A percentile compares a stretch with the other conserved stretches of the same genome.
Evolutionary conservation across 345 rosid genomes (phyloP).

Genomic region (Geranium rotundifolium): DNA sequence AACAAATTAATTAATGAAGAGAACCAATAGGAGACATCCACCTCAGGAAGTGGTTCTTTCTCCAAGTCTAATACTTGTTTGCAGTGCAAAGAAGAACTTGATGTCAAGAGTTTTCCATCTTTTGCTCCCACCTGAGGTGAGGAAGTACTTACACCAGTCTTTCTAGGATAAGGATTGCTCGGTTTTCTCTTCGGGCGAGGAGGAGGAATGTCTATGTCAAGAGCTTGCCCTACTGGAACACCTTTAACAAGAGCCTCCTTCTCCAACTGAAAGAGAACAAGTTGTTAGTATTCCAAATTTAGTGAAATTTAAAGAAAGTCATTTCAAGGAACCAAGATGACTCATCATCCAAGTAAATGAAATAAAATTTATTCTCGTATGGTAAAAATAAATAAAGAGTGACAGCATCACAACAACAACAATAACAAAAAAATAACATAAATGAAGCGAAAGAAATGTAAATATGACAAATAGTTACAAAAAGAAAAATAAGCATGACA

Average conservation of each 20-base stretch:
- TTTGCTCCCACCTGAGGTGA: conserved; percentile 24
- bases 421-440: neutral
- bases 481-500: neutral
- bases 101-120: conserved; percentile 36
- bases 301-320: neutral
- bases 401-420: neutral
- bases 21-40: conserved; percentile 8
- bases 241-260: conserved; percentile 91
- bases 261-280: conserved; percentile 54
- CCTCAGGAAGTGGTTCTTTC: conserved; percentile 41
- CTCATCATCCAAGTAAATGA: too few relatives aligned
- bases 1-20: conserved; percentile 2
- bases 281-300: conserved; percentile 3
- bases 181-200: conserved; percentile 97
- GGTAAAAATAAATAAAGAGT: too few relatives aligned
- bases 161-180: conserved; percentile 88
- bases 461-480: neutral
- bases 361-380: too few relatives aligned
- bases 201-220: conserved; percentile 88
- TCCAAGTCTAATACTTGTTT: conserved; percentile 51
- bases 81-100: conserved; percentile 35
- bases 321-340: neutral
- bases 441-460: neutral
- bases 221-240: conserved; percentile 53
- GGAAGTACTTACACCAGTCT: conserved; percentile 32